A percentile compares a stretch with the other conserved stretches of the same genome.
These are phyloP conservation scores for Saussurea involucrata DNA, from an alignment of 129 eudicot species.

Conservation along the genomic window DNA sequence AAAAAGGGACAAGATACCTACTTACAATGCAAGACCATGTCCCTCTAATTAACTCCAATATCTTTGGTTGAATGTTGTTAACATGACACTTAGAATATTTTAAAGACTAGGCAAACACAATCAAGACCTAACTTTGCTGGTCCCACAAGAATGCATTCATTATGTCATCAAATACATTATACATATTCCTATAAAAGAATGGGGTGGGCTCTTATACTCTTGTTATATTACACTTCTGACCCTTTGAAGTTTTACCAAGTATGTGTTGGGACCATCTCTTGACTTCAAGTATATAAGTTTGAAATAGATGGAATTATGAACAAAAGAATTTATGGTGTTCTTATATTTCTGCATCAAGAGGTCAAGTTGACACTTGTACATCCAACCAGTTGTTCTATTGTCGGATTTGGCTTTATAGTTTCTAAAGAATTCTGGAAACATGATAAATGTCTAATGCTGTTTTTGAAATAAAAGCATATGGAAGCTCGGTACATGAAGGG, in stretches of 20 bases:
- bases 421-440: not conserved
- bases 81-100: conserved; percentile 22
- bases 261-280: not conserved
- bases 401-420: conserved; percentile 16
- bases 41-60: conserved; percentile 24
- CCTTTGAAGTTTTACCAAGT: not conserved
- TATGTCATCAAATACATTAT: conserved; percentile 9
- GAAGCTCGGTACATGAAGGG: not conserved
- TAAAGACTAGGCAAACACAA: conserved; percentile 22
- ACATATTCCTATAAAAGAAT: conserved; percentile 1
- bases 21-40: conserved; percentile 28
- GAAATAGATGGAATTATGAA: not conserved
- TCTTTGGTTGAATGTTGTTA: conserved; percentile 19
- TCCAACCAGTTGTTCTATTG: conserved; percentile 23
- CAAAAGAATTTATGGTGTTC: not conserved
- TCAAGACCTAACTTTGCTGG: conserved; percentile 30
- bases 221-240: not conserved
- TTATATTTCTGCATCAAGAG: conserved; percentile 14
- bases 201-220: not conserved
- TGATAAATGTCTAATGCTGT: conserved; percentile 6
- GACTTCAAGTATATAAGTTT: conserved; percentile 15
- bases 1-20: conserved; percentile 40
- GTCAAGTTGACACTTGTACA: conserved; percentile 5
- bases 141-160: conserved; percentile 22
- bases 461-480: not conserved